Conservation (phyloP, 2,329 filamentous ascomycete species). For the Davidsoniella australis region DNA sequence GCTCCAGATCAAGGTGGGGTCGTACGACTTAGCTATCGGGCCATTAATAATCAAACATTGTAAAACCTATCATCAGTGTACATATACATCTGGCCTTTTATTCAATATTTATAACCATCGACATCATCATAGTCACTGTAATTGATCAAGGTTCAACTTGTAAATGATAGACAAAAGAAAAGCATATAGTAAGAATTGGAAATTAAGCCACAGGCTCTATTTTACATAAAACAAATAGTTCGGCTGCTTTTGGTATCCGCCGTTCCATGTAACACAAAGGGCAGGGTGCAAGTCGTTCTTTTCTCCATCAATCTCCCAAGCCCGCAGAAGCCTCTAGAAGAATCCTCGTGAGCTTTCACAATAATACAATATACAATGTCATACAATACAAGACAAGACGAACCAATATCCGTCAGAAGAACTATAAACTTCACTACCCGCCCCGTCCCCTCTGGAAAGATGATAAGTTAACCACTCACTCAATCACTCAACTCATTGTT, state of each 20-base stretch:
- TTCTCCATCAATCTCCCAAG: background rate
- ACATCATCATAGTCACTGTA: background rate
- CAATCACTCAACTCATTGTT: no score
- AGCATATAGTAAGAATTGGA: background rate
- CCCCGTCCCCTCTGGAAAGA: background rate
- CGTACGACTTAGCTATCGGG: no score
- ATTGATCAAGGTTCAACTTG: background rate
- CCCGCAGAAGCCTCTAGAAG: background rate
- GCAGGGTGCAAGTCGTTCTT: constrained; percentile 1
- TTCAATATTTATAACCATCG: no score
- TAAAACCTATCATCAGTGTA: background rate
- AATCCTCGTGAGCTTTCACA: no score
- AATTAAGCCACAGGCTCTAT: constrained; percentile 1
- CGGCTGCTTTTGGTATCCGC: background rate
- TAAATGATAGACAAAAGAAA: constrained; percentile 1
- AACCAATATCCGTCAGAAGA: background rate
- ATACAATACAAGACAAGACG: background rate
- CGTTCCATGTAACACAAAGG: constrained; percentile 3
- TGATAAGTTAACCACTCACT: no score
- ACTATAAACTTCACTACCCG: background rate
- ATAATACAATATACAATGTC: no score
- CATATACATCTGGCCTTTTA: background rate
- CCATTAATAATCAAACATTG: no score
- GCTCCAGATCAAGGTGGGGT: no score
- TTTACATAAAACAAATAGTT: constrained; percentile 1